Evolutionary conservation across 495 filamentous ascomycete genomes (phyloP).

Genomic region (Penicillium angulare): DNA sequence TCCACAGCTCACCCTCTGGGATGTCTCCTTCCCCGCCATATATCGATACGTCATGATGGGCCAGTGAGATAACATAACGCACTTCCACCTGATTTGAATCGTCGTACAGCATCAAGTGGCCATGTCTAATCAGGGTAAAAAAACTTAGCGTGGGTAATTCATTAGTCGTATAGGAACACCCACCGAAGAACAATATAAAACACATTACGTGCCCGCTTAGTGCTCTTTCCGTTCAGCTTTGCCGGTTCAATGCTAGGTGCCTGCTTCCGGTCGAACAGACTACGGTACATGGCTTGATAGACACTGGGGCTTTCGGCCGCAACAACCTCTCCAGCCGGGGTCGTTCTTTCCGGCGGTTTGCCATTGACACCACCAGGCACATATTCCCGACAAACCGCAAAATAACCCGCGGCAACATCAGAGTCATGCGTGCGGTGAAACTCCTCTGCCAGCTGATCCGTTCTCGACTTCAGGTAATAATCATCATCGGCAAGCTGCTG

Average conservation of each 20-base stretch:
- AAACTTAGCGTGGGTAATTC: background rate
- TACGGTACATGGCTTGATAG: slow-evolving; percentile 96
- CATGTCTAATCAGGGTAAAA: slow-evolving; percentile 65
- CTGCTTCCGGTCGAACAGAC: slow-evolving; percentile 86
- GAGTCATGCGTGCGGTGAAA: slow-evolving; percentile 61
- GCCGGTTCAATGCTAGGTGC: slow-evolving; percentile 46
- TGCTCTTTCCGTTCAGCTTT: slow-evolving; percentile 55
- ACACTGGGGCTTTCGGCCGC: slow-evolving; percentile 82
- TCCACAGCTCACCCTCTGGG: slow-evolving; percentile 88
- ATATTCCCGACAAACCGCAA: slow-evolving; percentile 92
- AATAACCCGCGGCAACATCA: slow-evolving; percentile 91
- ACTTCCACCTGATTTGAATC: slow-evolving; percentile 87
- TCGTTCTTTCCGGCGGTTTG: slow-evolving; percentile 81
- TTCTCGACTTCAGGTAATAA: slow-evolving; percentile 47
- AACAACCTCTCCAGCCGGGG: slow-evolving; percentile 69
- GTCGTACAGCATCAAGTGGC: slow-evolving; percentile 96
- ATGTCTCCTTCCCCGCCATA: slow-evolving; percentile 79
- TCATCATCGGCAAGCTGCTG: slow-evolving; percentile 48
- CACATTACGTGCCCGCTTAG: slow-evolving; percentile 79
- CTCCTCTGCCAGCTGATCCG: slow-evolving; percentile 51
- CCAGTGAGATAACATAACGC: slow-evolving; percentile 88
- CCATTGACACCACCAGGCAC: slow-evolving; percentile 87
- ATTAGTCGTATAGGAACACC: slow-evolving; percentile 15
- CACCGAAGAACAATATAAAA: slow-evolving; percentile 91
- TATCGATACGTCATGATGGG: slow-evolving; percentile 81